phyloP scores from a whole-genome alignment of 2,329 filamentous ascomycete genomes.

The Septoria linicola region DNA sequence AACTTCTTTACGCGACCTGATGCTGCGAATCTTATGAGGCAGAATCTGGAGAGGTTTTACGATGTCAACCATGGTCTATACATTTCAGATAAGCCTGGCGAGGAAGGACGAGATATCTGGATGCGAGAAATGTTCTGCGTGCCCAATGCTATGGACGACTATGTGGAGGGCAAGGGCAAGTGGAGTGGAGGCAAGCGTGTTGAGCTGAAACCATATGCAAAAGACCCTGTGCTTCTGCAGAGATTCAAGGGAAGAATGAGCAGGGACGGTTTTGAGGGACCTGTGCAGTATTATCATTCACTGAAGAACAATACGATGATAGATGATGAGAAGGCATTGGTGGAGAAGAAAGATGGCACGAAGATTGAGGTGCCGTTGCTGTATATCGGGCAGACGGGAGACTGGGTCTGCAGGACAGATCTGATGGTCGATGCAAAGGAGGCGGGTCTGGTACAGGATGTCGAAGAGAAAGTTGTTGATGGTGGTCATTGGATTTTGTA shows the following conservation, averaged over 20 bases:
- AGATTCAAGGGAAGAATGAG: constrained; percentile 39
- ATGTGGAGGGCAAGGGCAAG: constrained; percentile 25
- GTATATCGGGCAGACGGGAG: constrained; percentile 37
- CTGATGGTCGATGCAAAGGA: constrained; percentile 28
- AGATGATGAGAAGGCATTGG: constrained; percentile 29
- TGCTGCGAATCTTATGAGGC: constrained; percentile 25
- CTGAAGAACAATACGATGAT: constrained; percentile 33
- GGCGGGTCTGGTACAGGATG: constrained; percentile 27
- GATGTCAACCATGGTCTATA: constrained; percentile 31
- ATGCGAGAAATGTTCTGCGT: constrained; percentile 42
- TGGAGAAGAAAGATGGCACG: constrained; percentile 32
- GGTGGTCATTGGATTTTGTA: constrained; percentile 33
- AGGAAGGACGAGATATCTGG: constrained; percentile 32
- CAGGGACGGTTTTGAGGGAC: constrained; percentile 36
- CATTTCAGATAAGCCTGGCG: constrained; percentile 22
- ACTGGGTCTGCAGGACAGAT: constrained; percentile 32
- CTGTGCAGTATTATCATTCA: constrained; percentile 43
- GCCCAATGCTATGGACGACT: constrained; percentile 39
- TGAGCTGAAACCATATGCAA: constrained; percentile 39
- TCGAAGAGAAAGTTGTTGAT: constrained; percentile 26
- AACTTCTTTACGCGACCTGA: constrained; percentile 42
- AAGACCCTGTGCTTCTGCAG: constrained; percentile 30
- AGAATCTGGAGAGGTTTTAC: constrained; percentile 30
- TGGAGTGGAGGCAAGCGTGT: constrained; percentile 25
- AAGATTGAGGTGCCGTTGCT: constrained; percentile 34